Evolutionary conservation across 2,329 filamentous ascomycete species (phyloP), one percentile per base, ranked within the genome.

Genomic region (Stenocarpella maydis): DNA sequence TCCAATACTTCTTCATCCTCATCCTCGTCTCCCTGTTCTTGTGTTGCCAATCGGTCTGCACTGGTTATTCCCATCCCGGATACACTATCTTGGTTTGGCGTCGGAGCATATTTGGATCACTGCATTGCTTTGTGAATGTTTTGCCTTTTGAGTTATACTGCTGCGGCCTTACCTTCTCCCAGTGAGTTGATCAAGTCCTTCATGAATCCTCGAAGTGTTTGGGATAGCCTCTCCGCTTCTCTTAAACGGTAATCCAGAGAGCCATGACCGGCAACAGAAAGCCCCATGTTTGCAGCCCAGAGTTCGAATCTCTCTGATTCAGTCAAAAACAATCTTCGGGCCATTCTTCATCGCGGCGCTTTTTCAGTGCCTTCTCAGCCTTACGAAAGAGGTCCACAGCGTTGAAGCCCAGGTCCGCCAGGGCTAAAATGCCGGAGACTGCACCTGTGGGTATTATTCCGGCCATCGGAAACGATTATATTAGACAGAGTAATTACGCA

Each of bases 251-350:
- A 68, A 14, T 68, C 66, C 31, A 68, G 24, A 19, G 66, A 68
- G 15, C 66, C 66, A n/a, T 68, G 66, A 9, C 66, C 66, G 0
- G 53, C 9, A 31, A 68, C 66, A 34, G 64, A 68, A 12, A 68
- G 66, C 9, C 66, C 66, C 43, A 68, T 41, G 24, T 68, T 68
- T 26, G 54, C 66, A 43, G 66, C 66, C 66, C 66, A 68, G 34
- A 68, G 66, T 9, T 68, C 66, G 2, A 68, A 68, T 24, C 66
- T 34, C 28, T 68, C 54, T 14, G 34, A 39, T 34, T 68, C 53
- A 6, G 28, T 21, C 8, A n/a, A 15, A n/a, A 68, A 64, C 0
- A 12, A 2, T 21, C 24, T 26, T 21, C 39, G 12, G 21, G 31
- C 49, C 37, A 47, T 39, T n/a, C 1, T 3, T 14, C 15, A 41